Percentiles rank a stretch among this genome's conserved stretches.
These are phyloP conservation scores for Cerrena zonata DNA, from an alignment of 1,284 basidiomycete species.

Conservation along the genomic window DNA sequence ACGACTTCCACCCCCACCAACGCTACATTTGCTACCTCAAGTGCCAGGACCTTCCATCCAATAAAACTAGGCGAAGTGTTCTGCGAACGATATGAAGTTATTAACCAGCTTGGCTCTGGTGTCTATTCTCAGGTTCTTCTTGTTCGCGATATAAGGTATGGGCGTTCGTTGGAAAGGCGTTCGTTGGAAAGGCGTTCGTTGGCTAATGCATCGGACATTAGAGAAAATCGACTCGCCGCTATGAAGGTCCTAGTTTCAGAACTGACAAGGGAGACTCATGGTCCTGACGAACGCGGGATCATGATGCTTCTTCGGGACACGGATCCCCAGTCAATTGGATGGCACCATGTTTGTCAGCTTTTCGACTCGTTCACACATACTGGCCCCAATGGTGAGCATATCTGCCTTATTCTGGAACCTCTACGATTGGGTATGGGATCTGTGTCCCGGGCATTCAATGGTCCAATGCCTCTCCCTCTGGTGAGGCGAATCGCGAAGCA, in stretches of 20 bases:
- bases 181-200: not conserved
- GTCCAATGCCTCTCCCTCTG: not conserved
- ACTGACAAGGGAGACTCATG: not conserved
- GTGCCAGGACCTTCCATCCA: too few species aligned
- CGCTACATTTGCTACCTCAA: too few species aligned
- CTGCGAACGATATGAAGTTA: not conserved
- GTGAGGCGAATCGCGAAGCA: too few species aligned
- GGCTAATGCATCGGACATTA: not conserved
- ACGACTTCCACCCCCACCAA: too few species aligned
- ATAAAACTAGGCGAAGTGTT: too few species aligned
- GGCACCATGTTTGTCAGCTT: not conserved
- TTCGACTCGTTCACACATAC: not conserved
- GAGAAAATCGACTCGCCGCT: not conserved
- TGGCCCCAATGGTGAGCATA: conserved; percentile 1
- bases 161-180: too few species aligned
- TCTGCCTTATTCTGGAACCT: not conserved
- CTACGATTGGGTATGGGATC: not conserved
- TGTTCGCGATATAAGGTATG: not conserved
- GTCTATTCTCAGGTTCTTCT: not conserved
- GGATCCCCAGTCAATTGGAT: not conserved
- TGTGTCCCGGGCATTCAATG: not conserved
- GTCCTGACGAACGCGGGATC: not conserved
- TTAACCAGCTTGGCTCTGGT: not conserved
- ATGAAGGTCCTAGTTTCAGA: conserved; percentile 1
- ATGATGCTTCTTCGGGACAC: not conserved